Percentiles rank a stretch among this genome's conserved stretches.
These are phyloP conservation scores for Pigoraptor vietnamica DNA, from an alignment of 78 protist species.

Conservation along the genomic window DNA sequence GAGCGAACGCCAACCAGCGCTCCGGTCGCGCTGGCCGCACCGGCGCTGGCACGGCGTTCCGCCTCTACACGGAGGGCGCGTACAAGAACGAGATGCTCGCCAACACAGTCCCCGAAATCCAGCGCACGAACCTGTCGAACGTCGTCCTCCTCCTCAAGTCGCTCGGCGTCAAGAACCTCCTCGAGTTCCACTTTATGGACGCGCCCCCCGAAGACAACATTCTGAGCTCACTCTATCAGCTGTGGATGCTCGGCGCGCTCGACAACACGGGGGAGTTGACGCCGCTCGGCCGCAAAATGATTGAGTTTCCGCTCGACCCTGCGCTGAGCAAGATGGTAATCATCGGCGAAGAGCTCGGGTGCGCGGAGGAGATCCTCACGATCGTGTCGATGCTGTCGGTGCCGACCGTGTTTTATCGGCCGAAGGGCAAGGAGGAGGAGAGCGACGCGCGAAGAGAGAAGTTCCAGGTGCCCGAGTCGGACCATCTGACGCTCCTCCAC, in stretches of 20 bases:
- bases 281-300: constrained; percentile 52
- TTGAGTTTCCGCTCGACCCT: constrained; percentile 97
- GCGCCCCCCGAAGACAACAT: constrained; percentile 89
- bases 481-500: constrained; percentile 93
- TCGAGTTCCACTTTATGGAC: constrained; percentile 97
- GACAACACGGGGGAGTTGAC: constrained; percentile 86
- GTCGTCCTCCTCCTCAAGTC: constrained; percentile 93
- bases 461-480: constrained; percentile 91
- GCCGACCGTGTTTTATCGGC: constrained; percentile 85
- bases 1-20: constrained; percentile 95
- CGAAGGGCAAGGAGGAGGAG: constrained; percentile 85
- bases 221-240: constrained; percentile 50
- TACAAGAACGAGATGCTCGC: constrained; percentile 68
- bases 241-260: constrained; percentile 97
- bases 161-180: constrained; percentile 87
- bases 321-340: constrained; percentile 66
- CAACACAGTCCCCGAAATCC: constrained; percentile 94
- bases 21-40: constrained; percentile 98
- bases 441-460: constrained; percentile 76
- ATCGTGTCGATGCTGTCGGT: constrained; percentile 87
- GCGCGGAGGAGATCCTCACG: constrained; percentile 68
- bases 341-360: constrained; percentile 23
- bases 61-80: constrained; percentile 80
- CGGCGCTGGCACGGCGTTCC: constrained; percentile 85
- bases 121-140: constrained; percentile 90